Evolutionary conservation across 169 alveolate genomes (phyloP).

Genomic region (Eimeria brunetti): DNA sequence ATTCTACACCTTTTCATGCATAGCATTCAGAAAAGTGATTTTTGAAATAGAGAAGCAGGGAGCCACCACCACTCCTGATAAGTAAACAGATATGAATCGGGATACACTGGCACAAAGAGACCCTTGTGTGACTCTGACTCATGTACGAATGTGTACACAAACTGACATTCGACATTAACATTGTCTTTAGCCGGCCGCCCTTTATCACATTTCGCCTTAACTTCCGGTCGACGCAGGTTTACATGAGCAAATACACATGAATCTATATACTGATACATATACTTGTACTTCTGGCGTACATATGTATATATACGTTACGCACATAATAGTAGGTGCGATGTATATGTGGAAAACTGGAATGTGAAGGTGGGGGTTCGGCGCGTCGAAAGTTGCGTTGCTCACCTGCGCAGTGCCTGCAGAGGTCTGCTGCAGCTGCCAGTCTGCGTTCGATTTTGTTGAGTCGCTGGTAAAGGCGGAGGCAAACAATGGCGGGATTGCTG

Average conservation of each 20-base stretch:
- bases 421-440: slow-evolving; percentile 38
- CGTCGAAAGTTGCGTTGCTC: background rate
- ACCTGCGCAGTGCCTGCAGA: slow-evolving; percentile 79
- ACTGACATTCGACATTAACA: no score
- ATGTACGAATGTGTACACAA: background rate
- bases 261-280: background rate
- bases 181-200: background rate
- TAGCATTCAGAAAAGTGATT: background rate
- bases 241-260: background rate
- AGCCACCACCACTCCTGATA: background rate
- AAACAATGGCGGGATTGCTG: slow-evolving; percentile 53
- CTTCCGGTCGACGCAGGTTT: background rate
- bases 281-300: background rate
- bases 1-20: background rate
- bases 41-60: background rate
- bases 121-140: background rate
- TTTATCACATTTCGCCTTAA: background rate
- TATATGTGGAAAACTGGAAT: background rate
- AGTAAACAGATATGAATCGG: background rate
- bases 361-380: background rate
- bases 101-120: background rate
- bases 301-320: background rate
- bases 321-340: background rate
- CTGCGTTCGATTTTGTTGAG: slow-evolving; percentile 59
- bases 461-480: slow-evolving; percentile 16